These are phyloP conservation scores for Eucalyptus sp. DNA, from an alignment of 345 rosid species.

Conservation along the genomic window DNA sequence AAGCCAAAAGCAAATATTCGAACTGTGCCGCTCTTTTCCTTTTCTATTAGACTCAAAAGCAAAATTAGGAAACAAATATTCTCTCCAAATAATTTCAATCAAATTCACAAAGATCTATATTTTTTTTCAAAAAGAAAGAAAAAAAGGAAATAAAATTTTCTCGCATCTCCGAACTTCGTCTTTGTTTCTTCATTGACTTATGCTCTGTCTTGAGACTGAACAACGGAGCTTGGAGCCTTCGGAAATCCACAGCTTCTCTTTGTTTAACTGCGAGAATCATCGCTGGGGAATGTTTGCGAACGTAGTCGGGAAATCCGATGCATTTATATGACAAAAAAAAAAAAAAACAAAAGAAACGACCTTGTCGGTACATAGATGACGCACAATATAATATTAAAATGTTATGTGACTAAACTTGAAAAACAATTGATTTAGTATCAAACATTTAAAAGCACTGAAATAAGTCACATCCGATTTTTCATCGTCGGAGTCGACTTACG, in stretches of 20 bases:
- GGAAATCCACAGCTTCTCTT: not conserved
- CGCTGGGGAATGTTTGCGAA: not conserved
- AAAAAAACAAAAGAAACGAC: rapidly evolving
- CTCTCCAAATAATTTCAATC: not conserved
- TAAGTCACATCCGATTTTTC: not conserved
- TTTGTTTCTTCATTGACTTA: not conserved
- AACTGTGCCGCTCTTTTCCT: not conserved
- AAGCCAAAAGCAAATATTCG: not conserved
- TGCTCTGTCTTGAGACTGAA: not conserved
- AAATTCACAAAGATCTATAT: too few species aligned
- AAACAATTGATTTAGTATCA: not conserved
- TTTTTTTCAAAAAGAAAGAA: too few species aligned
- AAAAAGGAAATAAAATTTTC: not conserved
- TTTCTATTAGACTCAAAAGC: not conserved
- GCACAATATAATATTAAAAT: too few species aligned
- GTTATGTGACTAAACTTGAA: not conserved
- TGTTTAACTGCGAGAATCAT: not conserved
- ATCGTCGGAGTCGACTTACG: not conserved
- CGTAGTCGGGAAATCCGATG: not conserved
- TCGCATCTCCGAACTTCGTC: not conserved
- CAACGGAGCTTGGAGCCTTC: not conserved
- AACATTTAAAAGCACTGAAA: rapidly evolving
- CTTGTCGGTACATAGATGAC: not conserved
- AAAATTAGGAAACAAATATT: not conserved
- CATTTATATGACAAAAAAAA: not conserved